Evolutionary conservation across 164 flowering plant species (phyloP).

Genomic region (Santalum album): DNA sequence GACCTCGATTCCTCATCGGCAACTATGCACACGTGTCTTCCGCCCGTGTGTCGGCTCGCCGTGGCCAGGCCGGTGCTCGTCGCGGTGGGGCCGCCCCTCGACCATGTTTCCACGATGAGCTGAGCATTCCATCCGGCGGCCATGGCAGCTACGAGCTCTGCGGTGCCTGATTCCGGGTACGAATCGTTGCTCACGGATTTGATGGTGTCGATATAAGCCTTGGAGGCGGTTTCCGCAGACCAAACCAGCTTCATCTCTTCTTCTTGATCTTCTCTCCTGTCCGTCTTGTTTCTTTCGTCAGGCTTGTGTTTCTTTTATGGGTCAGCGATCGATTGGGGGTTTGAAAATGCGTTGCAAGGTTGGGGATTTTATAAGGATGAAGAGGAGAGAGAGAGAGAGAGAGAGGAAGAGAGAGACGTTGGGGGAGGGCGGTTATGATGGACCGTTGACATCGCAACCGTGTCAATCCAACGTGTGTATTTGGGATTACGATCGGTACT

Average conservation of each 20-base stretch:
- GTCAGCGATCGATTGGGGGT: neutral
- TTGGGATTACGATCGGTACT: too few relatives aligned
- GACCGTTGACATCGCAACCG: neutral
- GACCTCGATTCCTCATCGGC: slow-evolving; percentile 27
- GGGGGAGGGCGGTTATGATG: neutral
- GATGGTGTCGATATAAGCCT: slow-evolving; percentile 1
- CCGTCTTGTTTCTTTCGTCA: neutral
- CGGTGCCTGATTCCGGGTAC: neutral
- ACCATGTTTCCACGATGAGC: slow-evolving; percentile 4
- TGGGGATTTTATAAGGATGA: neutral
- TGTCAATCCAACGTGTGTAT: too few relatives aligned
- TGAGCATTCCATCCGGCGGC: slow-evolving; percentile 2
- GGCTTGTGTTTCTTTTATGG: neutral
- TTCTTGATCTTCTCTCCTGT: neutral
- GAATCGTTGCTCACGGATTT: neutral
- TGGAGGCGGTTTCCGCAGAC: neutral
- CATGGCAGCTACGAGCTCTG: neutral
- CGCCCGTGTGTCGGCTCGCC: neutral
- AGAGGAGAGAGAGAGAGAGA: neutral
- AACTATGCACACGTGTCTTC: slow-evolving; percentile 3
- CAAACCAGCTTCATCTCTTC: neutral
- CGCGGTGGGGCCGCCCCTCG: neutral
- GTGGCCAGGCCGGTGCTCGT: neutral
- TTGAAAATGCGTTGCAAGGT: neutral
- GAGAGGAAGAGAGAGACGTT: neutral